Conservation (phyloP, 805 yeast genomes). For the Yamadazyma insecticola region DNA sequence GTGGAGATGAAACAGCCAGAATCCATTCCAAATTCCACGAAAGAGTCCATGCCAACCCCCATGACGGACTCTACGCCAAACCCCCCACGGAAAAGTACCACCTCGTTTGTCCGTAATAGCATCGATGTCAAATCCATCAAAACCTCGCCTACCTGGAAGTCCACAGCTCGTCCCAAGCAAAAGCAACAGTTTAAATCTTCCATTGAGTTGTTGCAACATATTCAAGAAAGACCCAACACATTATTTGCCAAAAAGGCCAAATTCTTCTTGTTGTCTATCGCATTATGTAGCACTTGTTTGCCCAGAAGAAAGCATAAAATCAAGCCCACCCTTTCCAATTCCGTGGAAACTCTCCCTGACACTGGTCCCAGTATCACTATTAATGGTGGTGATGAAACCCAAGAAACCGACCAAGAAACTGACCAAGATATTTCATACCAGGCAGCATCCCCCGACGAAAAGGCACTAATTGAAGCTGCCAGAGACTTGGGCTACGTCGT, state of each 20-base stretch:
- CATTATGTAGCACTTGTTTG: constrained; percentile 85
- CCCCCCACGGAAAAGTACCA: constrained; percentile 24
- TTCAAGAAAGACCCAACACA: constrained; percentile 69
- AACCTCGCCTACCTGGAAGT: constrained; percentile 37
- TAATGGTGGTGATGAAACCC: constrained; percentile 2
- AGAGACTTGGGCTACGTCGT: constrained; percentile 92
- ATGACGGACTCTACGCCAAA: too few relatives aligned
- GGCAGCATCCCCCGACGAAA: constrained; percentile 94
- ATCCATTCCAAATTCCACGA: too few relatives aligned
- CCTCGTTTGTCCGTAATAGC: constrained; percentile 30
- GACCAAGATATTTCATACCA: constrained; percentile 63
- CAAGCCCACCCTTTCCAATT: too few relatives aligned
- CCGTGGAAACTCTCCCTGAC: too few relatives aligned
- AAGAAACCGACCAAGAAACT: constrained; percentile 3
- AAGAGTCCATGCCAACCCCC: background rate
- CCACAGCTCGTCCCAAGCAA: constrained; percentile 45
- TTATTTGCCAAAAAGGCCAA: constrained; percentile 67
- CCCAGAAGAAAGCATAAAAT: constrained; percentile 49
- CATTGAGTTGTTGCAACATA: constrained; percentile 57
- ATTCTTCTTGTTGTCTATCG: constrained; percentile 75
- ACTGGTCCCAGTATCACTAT: too few relatives aligned
- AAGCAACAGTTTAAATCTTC: constrained; percentile 45
- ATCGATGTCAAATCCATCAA: constrained; percentile 21
- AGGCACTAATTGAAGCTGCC: constrained; percentile 91
- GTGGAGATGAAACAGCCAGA: constrained; percentile 19